Percentiles rank a stretch among this genome's conserved stretches.
phyloP scores from a whole-genome alignment of 805 yeast species.

The Wickerhamomyces xylosicus region DNA sequence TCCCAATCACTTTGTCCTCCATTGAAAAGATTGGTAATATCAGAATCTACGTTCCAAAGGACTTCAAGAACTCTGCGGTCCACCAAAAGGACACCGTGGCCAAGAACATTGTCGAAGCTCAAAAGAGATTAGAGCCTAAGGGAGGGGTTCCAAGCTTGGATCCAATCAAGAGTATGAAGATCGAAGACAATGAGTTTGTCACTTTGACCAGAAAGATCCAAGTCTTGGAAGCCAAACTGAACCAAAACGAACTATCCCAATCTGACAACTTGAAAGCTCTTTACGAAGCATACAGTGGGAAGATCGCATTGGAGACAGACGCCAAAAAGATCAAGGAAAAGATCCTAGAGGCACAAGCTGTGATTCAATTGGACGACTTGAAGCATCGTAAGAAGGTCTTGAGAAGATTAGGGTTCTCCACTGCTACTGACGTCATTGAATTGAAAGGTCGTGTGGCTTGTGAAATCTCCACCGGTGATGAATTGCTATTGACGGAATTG shows the following conservation, averaged over 20 bases:
- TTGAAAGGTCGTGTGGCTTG: constrained; percentile 97
- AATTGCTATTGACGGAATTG: constrained; percentile 76
- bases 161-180: constrained; percentile 89
- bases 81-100: constrained; percentile 50
- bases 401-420: constrained; percentile 83
- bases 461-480: constrained; percentile 86
- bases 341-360: constrained; percentile 78
- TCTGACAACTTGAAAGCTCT: constrained; percentile 51
- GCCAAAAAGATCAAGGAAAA: constrained; percentile 52
- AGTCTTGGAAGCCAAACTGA: constrained; percentile 66
- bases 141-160: constrained; percentile 79
- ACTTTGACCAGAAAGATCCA: constrained; percentile 67
- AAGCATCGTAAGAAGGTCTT: constrained; percentile 88
- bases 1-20: constrained; percentile 79
- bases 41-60: constrained; percentile 71
- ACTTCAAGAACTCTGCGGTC: constrained; percentile 39
- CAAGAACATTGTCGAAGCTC: constrained; percentile 72
- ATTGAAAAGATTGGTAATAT: constrained; percentile 69
- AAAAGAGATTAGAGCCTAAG: constrained; percentile 66
- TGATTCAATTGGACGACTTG: constrained; percentile 88
- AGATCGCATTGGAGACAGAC: constrained; percentile 49
- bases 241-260: constrained; percentile 56
- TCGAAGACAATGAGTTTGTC: constrained; percentile 70
- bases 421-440: constrained; percentile 83
- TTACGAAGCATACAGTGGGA: constrained; percentile 54